Evolutionary conservation across 2,329 filamentous ascomycete genomes (phyloP), one percentile per base, ranked within the genome.

Genomic region (Fusarium longipes): DNA sequence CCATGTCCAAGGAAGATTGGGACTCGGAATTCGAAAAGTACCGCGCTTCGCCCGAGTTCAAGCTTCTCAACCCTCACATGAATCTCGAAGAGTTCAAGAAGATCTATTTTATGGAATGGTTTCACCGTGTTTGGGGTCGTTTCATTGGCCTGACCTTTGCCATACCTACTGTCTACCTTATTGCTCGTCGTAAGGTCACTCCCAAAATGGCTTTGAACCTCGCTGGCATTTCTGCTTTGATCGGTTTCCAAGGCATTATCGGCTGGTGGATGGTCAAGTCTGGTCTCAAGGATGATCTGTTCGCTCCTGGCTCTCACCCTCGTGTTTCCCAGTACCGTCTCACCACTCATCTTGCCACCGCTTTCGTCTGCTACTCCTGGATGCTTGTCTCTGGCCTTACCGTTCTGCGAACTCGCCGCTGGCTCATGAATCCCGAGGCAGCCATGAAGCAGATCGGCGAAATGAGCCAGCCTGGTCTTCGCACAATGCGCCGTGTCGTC

Each of bases 231-330:
- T 92, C 93, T 40, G 88, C 86, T 47, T 84, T 98, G 72, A 97
- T 99, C 74, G 96, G 93, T 54, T 96, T 97, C 78, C 96, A 99
- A 79, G 96, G 96, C 42, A 87, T 96, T 74, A 90, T 99, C 67
- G 96, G 96, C 54, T 99, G 96, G 96, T 99, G 96, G 93, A 99
- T 99, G 96, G 96, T 99, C 72, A 96, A 96, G 80, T 96, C 92
- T 12, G 96, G 96, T 3, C 84, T 99, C 65, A 96, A 95, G 77
- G 96, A 98, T 76, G 96, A 99, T 77, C 86, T 99, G 27, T 97
- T 99, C 76, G 92, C 92, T 20, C 91, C 93, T 4, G 96, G 94
- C 14, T 91, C 90, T 57, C 93, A 97, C 78, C 96, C 96, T 1
- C 89, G 96, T 60, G 96, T 99, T 48, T 95, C 91, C 65, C 96